A percentile compares a stretch with the other conserved stretches of the same genome.
These are phyloP conservation scores for Sanghuangporus weigelae DNA, from an alignment of 1,284 basidiomycete species.

Conservation along the genomic window DNA sequence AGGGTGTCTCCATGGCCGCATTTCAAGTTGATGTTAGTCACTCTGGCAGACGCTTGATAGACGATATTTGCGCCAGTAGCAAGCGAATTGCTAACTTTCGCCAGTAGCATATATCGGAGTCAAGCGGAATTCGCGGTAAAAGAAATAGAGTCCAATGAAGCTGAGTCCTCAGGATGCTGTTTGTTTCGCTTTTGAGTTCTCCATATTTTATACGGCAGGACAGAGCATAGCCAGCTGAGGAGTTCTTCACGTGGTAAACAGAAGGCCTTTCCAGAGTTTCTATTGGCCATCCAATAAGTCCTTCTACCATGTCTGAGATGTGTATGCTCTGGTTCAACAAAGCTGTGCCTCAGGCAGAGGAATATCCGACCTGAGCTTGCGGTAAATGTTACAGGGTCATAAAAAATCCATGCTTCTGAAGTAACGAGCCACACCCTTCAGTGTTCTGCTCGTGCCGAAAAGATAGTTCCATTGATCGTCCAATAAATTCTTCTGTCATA, in stretches of 20 bases:
- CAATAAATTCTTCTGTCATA: too few relatives aligned
- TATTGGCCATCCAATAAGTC: background rate
- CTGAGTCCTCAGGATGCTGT: background rate
- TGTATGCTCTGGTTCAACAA: background rate
- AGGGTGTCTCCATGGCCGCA: conserved; percentile 54
- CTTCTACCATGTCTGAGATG: background rate
- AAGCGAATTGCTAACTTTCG: conserved; percentile 41
- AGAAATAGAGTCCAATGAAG: background rate
- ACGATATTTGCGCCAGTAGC: background rate
- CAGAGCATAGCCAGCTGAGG: background rate
- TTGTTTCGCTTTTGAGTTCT: background rate
- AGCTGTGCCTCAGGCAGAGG: background rate
- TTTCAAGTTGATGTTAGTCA: conserved; percentile 47
- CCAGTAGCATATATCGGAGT: conserved; percentile 47
- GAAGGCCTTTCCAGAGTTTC: background rate
- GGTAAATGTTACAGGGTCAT: background rate
- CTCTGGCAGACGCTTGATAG: conserved; percentile 30
- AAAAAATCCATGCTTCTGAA: background rate
- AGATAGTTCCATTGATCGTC: background rate
- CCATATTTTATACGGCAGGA: background rate
- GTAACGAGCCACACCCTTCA: background rate
- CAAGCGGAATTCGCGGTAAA: background rate
- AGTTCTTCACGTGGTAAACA: background rate
- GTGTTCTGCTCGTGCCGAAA: background rate
- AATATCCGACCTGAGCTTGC: background rate